Conservation (phyloP, 2,329 filamentous ascomycete genomes). For the Sclerotinia minor region DNA sequence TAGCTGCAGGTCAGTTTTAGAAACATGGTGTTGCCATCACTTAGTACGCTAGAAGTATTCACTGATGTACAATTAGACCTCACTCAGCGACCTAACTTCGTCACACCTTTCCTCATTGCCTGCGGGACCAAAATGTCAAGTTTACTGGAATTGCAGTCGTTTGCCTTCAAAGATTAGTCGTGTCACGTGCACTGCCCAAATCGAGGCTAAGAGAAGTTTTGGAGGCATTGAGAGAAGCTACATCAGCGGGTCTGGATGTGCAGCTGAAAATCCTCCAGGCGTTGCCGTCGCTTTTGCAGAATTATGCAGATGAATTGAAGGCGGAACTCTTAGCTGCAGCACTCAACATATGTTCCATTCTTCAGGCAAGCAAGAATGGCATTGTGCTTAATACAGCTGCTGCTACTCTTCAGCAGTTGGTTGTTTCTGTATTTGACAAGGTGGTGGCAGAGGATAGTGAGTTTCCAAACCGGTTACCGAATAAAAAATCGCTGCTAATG, state of each 20-base stretch:
- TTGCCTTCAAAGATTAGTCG: slow-evolving; percentile 84
- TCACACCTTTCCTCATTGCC: slow-evolving; percentile 90
- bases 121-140: slow-evolving; percentile 89
- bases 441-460: slow-evolving; percentile 78
- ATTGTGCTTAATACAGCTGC: slow-evolving; percentile 95
- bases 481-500: slow-evolving; percentile 25
- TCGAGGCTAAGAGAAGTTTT: slow-evolving; percentile 82
- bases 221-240: slow-evolving; percentile 82
- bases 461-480: slow-evolving; percentile 39
- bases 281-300: slow-evolving; percentile 83
- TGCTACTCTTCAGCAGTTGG: slow-evolving; percentile 91
- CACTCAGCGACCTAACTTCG: slow-evolving; percentile 76
- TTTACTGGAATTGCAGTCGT: slow-evolving; percentile 85
- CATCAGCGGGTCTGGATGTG: slow-evolving; percentile 78
- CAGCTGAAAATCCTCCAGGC: slow-evolving; percentile 96
- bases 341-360: slow-evolving; percentile 85
- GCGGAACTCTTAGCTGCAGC: slow-evolving; percentile 79
- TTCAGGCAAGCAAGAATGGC: slow-evolving; percentile 88
- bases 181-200: slow-evolving; percentile 75
- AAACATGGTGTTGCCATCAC: slow-evolving; percentile 1
- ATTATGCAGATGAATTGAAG: slow-evolving; percentile 79
- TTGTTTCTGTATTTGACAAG: slow-evolving; percentile 91
- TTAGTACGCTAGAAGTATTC: slow-evolving; percentile 3
- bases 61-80: slow-evolving; percentile 61
- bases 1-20: slow-evolving; percentile 43